Evolutionary conservation across 1,139 yeast genomes (phyloP), one percentile per base, ranked within the genome.

Genomic region (Pneumocystis murina): DNA sequence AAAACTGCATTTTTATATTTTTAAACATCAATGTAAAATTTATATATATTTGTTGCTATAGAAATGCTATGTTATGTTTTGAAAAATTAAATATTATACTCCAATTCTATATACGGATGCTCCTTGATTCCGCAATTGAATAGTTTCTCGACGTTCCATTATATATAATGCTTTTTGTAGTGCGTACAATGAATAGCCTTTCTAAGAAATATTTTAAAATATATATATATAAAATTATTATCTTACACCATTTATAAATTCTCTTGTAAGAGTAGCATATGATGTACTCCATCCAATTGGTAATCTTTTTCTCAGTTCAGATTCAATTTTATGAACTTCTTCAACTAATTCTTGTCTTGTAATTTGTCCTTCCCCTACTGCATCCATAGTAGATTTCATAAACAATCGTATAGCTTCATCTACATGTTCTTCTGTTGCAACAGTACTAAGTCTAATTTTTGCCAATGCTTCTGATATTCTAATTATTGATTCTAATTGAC

Each of bases 281-380:
- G 94, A 86, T 1, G 97, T 90, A 40, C 95, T 87, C 94, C 96
- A 92, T 16, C 98, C 98, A 69, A 94, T 86, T 6, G 98, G 97
- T 69, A 92, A 79, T 73, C 98, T 83, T 75, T 95, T 83, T 74
- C 90, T 85, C 68, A 92, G 81, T 73, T 89, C 96, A 61, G 82
- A 84, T 72, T 91, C 97, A 62, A 92, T 89, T 71, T 79, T 80
- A 69, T 83, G 82, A 62, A 91, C 89, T 72, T 90, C 94, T 48
- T 82, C 81, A 65, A 81, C 80, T 67, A 86, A 74, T 68, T 82
- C 81, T 64, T 80, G 72, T 65, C 81, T 75, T 71, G 77, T 74
- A 30, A 78, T 79, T 59, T 84, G 84, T 65, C 90, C 95, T 74
- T 88, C 94, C 57, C 87, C 87, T 17, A 94, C 96, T 0, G 98